Evolutionary conservation across 768 basidiomycete genomes (phyloP).

Genomic region (Pholiota microspora): DNA sequence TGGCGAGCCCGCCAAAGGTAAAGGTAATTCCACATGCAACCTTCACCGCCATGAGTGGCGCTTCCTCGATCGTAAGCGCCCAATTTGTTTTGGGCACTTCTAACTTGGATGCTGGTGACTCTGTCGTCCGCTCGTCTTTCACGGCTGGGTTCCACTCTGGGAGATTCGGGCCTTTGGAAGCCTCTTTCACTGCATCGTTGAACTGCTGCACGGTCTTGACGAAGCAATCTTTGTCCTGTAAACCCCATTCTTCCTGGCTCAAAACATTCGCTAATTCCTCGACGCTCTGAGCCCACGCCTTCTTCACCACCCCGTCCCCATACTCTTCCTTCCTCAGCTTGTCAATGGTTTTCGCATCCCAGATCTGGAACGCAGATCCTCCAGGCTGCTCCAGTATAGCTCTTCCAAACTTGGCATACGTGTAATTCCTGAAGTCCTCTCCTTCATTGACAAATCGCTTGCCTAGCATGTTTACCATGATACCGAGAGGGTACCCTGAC

Average conservation of each 20-base stretch:
- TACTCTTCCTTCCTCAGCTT: constrained; percentile 65
- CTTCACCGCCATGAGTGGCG: constrained; percentile 64
- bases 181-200: constrained; percentile 39
- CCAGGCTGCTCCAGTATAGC: constrained; percentile 58
- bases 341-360: constrained; percentile 44
- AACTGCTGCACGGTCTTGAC: constrained; percentile 46
- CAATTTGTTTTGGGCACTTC: constrained; percentile 62
- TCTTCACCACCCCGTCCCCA: constrained; percentile 57
- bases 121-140: constrained; percentile 61
- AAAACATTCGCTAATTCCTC: constrained; percentile 52
- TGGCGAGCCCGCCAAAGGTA: constrained; percentile 67
- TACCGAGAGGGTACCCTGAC: constrained; percentile 69
- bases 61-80: constrained; percentile 53
- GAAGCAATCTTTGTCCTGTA: constrained; percentile 41
- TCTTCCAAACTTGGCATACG: constrained; percentile 67
- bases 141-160: constrained; percentile 59
- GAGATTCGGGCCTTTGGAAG: constrained; percentile 32
- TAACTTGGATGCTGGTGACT: constrained; percentile 28
- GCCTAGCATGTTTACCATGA: constrained; percentile 63
- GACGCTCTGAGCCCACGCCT: constrained; percentile 43
- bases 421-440: constrained; percentile 70
- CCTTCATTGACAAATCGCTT: constrained; percentile 71
- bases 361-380: constrained; percentile 64
- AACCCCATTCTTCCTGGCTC: constrained; percentile 32
- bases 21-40: constrained; percentile 72